phyloP scores from a whole-genome alignment of 805 yeast species.

The Lipomyces yamadae region DNA sequence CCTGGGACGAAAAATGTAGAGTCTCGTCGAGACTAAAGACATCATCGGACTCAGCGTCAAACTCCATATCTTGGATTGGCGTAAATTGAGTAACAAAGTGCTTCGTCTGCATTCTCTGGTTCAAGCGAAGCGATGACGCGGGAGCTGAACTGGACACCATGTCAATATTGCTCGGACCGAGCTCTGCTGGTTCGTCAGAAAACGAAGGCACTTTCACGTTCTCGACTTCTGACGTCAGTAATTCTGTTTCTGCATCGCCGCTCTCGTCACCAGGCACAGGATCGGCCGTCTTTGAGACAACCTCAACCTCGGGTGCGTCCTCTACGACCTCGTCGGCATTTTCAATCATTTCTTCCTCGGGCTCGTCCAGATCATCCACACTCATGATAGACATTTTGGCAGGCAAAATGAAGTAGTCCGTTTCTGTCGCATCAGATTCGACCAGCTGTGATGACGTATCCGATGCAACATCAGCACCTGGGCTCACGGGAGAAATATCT shows the following conservation, averaged over 20 bases:
- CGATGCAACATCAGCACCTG: slow-evolving; percentile 29
- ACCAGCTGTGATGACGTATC: background rate
- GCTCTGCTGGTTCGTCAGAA: background rate
- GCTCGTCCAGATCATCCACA: slow-evolving; percentile 5
- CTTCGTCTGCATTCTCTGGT: background rate
- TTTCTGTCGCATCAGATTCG: background rate
- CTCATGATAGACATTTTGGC: slow-evolving; percentile 15
- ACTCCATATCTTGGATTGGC: slow-evolving; percentile 7
- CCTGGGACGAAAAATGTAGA: slow-evolving; percentile 7
- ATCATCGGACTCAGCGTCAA: slow-evolving; percentile 22
- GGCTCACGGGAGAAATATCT: slow-evolving; percentile 34
- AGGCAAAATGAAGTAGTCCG: slow-evolving; percentile 26
- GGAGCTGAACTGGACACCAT: slow-evolving; percentile 11
- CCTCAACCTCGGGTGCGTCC: background rate
- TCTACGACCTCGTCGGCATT: slow-evolving; percentile 9
- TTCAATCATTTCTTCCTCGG: slow-evolving; percentile 24
- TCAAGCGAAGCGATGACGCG: slow-evolving; percentile 5
- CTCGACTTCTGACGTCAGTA: slow-evolving; percentile 5
- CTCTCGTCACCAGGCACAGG: slow-evolving; percentile 3
- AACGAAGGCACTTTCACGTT: background rate
- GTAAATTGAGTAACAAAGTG: background rate
- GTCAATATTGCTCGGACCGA: background rate
- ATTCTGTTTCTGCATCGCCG: background rate
- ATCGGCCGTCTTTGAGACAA: background rate
- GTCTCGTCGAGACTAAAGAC: slow-evolving; percentile 32